Percentiles rank a stretch among this genome's conserved stretches.
Conservation (phyloP, 1,284 basidiomycete species). For the Naganishia sp. region DNA sequence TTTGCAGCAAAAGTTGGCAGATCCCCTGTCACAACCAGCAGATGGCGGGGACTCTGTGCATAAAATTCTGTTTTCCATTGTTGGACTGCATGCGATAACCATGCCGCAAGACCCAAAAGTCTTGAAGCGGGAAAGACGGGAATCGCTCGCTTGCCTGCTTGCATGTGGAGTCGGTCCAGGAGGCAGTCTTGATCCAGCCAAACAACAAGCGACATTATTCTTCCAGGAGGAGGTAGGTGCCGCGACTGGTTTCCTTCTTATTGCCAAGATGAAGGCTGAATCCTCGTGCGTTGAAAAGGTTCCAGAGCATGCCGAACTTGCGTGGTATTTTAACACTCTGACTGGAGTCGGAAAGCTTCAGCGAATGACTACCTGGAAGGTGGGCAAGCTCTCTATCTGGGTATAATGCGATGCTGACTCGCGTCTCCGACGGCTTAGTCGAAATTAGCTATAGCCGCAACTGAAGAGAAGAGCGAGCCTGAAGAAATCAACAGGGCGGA, state of each 20-base stretch:
- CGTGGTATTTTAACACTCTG: constrained; percentile 86
- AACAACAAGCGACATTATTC: constrained; percentile 64
- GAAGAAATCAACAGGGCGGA: constrained; percentile 72
- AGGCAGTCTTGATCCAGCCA: neutral
- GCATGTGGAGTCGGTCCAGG: constrained; percentile 80
- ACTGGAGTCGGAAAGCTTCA: constrained; percentile 78
- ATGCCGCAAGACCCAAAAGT: constrained; percentile 75
- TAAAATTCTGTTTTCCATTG: constrained; percentile 75
- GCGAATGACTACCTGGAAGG: constrained; percentile 96
- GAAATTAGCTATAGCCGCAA: constrained; percentile 18
- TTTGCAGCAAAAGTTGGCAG: constrained; percentile 18
- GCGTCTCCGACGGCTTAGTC: constrained; percentile 13
- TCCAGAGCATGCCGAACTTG: constrained; percentile 79
- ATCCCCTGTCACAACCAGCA: constrained; percentile 36
- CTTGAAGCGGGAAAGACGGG: constrained; percentile 66
- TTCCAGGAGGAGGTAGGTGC: constrained; percentile 79
- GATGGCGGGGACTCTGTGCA: constrained; percentile 59
- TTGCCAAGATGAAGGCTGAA: neutral
- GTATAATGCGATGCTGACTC: neutral
- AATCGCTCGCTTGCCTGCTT: constrained; percentile 80
- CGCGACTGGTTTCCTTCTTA: neutral
- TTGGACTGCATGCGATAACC: constrained; percentile 89
- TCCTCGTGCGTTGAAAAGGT: constrained; percentile 59
- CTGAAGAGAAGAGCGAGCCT: constrained; percentile 66
- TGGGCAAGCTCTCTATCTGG: constrained; percentile 43